These are phyloP conservation scores for Botrytis galanthina DNA, from an alignment of 2,329 filamentous ascomycete genomes.

Conservation along the genomic window DNA sequence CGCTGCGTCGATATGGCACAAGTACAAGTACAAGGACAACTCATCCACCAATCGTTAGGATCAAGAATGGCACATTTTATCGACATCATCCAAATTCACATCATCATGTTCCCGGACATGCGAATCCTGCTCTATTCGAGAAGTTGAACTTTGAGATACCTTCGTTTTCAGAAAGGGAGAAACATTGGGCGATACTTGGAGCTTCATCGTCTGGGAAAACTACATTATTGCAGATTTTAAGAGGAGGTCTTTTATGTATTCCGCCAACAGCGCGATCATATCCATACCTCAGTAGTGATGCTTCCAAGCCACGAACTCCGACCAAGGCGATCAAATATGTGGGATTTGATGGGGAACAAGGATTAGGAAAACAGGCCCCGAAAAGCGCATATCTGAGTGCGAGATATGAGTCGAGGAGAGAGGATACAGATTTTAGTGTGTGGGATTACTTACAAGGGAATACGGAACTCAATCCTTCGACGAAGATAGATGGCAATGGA, in stretches of 20 bases:
- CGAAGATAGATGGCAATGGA: conserved; percentile 48
- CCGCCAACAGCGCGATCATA: conserved; percentile 75
- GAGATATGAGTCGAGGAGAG: conserved; percentile 82
- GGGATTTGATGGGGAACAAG: conserved; percentile 77
- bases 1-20: conserved; percentile 27
- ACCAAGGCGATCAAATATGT: conserved; percentile 79
- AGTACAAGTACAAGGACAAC: conserved; percentile 22
- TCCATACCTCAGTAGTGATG: conserved; percentile 69
- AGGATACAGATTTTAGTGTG: conserved; percentile 84
- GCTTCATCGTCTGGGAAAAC: conserved; percentile 78
- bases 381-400: conserved; percentile 83
- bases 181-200: conserved; percentile 83
- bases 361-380: conserved; percentile 50
- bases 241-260: conserved; percentile 71
- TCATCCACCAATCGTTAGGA: conserved; percentile 62
- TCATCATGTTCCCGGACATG: conserved; percentile 39
- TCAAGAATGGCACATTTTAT: conserved; percentile 81
- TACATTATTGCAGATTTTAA: conserved; percentile 74
- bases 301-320: conserved; percentile 54
- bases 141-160: conserved; percentile 69
- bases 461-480: conserved; percentile 75
- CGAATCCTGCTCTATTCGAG: conserved; percentile 71
- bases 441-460: conserved; percentile 78
- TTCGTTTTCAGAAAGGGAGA: conserved; percentile 47
- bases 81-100: conserved; percentile 62